These are phyloP conservation scores for Candida lessepsii DNA, from an alignment of 805 yeast genomes.

Conservation along the genomic window DNA sequence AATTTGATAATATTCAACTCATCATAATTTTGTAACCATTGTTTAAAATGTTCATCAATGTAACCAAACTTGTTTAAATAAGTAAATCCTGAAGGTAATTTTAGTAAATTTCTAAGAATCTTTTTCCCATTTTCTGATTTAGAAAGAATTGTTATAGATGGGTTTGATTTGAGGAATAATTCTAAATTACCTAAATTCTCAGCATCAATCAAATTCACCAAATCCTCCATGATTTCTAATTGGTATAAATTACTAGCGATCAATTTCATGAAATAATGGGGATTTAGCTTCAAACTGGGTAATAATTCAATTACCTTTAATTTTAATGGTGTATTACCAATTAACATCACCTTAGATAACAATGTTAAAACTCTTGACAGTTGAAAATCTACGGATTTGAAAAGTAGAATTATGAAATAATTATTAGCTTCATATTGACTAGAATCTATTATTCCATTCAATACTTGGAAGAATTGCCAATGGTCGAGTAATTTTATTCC, in stretches of 20 bases:
- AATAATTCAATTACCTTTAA: slow-evolving; percentile 16
- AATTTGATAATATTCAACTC: slow-evolving; percentile 47
- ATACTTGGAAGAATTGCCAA: slow-evolving; percentile 82
- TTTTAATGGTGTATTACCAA: slow-evolving; percentile 54
- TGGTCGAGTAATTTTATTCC: slow-evolving; percentile 73
- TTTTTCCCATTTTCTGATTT: slow-evolving; percentile 33
- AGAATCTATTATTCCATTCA: slow-evolving; percentile 65
- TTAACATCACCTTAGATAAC: slow-evolving; percentile 61
- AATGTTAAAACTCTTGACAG: slow-evolving; percentile 26
- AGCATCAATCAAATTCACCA: slow-evolving; percentile 2
- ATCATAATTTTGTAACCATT: slow-evolving; percentile 54
- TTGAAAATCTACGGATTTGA: slow-evolving; percentile 58
- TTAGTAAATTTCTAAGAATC: slow-evolving; percentile 60
- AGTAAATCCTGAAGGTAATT: slow-evolving; percentile 67
- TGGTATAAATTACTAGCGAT: slow-evolving; percentile 11
- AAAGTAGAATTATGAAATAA: slow-evolving; percentile 53
- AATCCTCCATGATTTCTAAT: slow-evolving; percentile 6
- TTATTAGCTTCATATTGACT: slow-evolving; percentile 39
- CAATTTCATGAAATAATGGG: slow-evolving; percentile 7
- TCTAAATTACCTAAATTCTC: neutral
- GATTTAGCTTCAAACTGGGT: slow-evolving; percentile 7
- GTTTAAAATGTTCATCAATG: slow-evolving; percentile 61
- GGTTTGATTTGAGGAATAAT: slow-evolving; percentile 42
- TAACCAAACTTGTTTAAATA: slow-evolving; percentile 59
- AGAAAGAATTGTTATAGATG: slow-evolving; percentile 46